Conservation (phyloP, 106 monocot genomes). For the Posidonia australis region DNA sequence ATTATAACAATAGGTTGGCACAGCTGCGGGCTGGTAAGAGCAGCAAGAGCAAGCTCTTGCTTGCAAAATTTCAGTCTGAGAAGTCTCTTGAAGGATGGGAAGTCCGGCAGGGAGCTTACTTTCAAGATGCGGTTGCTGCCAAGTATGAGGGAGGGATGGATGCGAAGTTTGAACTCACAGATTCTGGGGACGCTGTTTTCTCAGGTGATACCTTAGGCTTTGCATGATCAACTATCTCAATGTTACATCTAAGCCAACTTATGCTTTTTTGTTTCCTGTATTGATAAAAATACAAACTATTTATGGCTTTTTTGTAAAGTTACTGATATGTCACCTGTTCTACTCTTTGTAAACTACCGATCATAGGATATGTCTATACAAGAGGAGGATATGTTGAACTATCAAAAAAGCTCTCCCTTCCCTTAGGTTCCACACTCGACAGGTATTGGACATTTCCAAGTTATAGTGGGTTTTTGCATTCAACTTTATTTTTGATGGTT, state of each 20-base stretch:
- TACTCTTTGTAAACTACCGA: background rate
- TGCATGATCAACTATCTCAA: background rate
- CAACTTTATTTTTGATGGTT: background rate
- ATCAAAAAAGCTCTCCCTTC: conserved; percentile 82
- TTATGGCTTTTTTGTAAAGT: background rate
- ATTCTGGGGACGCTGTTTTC: conserved; percentile 64
- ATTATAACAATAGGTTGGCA: conserved; percentile 81
- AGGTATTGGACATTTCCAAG: conserved; percentile 29
- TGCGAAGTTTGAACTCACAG: conserved; percentile 77
- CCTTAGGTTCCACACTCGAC: conserved; percentile 87
- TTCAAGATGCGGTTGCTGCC: conserved; percentile 53
- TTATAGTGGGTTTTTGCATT: background rate
- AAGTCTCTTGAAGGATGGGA: conserved; percentile 75
- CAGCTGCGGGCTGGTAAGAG: conserved; percentile 94
- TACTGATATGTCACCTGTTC: background rate
- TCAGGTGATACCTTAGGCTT: conserved; percentile 38
- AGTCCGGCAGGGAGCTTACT: conserved; percentile 75
- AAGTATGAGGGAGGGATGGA: conserved; percentile 89
- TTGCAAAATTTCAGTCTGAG: conserved; percentile 76
- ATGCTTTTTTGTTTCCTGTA: background rate
- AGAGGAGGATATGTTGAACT: conserved; percentile 95
- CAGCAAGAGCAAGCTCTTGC: conserved; percentile 90
- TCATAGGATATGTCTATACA: conserved; percentile 81
- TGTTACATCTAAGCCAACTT: background rate
- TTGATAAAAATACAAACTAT: background rate